phyloP scores from a whole-genome alignment of 2,329 filamentous ascomycete genomes.

The Fusarium guadeloupense region DNA sequence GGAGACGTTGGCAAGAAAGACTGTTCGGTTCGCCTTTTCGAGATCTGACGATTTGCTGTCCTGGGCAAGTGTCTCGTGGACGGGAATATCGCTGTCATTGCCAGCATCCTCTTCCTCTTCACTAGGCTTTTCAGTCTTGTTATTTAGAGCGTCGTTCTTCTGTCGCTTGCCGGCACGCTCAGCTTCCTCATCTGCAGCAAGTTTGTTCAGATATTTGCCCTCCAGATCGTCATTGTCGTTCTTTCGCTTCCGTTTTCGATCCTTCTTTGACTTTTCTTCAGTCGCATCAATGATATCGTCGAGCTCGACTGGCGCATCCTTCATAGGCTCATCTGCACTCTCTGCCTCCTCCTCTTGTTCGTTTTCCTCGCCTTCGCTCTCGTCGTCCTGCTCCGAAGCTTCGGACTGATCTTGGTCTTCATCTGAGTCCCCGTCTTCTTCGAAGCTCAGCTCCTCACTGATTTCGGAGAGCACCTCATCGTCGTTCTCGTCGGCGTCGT shows the following conservation, averaged over 20 bases:
- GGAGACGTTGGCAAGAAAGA: constrained; percentile 94
- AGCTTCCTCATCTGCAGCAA: constrained; percentile 68
- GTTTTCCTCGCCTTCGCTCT: constrained; percentile 37
- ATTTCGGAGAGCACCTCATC: constrained; percentile 49
- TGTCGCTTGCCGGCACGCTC: constrained; percentile 64
- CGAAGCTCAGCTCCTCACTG: constrained; percentile 48
- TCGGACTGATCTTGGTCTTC: constrained; percentile 42
- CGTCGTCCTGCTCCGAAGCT: constrained; percentile 41
- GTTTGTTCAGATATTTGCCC: constrained; percentile 72
- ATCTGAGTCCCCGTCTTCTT: constrained; percentile 43
- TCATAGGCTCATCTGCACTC: constrained; percentile 50
- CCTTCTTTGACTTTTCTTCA: constrained; percentile 51
- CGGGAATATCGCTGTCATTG: constrained; percentile 55
- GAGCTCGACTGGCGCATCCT: constrained; percentile 48
- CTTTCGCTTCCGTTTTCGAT: constrained; percentile 72
- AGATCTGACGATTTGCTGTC: constrained; percentile 69
- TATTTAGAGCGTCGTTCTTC: constrained; percentile 51
- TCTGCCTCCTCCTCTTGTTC: constrained; percentile 53
- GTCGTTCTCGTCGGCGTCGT: constrained; percentile 47
- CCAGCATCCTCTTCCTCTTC: constrained; percentile 59
- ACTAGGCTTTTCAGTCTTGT: constrained; percentile 40
- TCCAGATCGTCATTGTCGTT: constrained; percentile 77
- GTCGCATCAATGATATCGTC: constrained; percentile 49
- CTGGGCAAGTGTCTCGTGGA: constrained; percentile 67
- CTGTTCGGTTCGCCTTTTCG: constrained; percentile 87